Percentiles rank a stretch among this genome's conserved stretches.
Conservation (phyloP, 2,329 filamentous ascomycete genomes). For the Penicillium sp. region DNA sequence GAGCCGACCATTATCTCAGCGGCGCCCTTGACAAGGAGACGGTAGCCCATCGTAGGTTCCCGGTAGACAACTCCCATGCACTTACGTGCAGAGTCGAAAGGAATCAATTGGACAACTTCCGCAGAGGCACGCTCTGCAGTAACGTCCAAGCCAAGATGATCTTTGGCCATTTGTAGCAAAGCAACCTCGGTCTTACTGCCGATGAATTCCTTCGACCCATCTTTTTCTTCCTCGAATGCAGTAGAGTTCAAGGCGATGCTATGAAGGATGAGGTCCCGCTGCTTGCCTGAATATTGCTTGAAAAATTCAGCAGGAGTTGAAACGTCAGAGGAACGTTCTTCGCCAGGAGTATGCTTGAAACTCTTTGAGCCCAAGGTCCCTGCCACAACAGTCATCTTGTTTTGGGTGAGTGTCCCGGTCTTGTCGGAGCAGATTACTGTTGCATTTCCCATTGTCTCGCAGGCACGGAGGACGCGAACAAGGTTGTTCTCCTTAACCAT, state of each 20-base stretch:
- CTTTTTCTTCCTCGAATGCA: slow-evolving; percentile 65
- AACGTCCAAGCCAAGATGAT: slow-evolving; percentile 60
- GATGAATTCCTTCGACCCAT: slow-evolving; percentile 58
- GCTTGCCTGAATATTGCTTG: too few relatives aligned
- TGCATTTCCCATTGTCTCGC: slow-evolving; percentile 73
- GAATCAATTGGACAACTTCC: slow-evolving; percentile 57
- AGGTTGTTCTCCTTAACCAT: slow-evolving; percentile 72
- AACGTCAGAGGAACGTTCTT: too few relatives aligned
- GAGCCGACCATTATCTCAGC: slow-evolving; percentile 39
- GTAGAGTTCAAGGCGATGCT: slow-evolving; percentile 52
- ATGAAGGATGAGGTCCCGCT: slow-evolving; percentile 34
- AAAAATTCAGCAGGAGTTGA: too few relatives aligned
- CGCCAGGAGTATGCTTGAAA: slow-evolving; percentile 50
- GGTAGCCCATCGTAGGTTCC: slow-evolving; percentile 32
- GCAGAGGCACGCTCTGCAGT: slow-evolving; percentile 55
- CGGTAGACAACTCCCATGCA: slow-evolving; percentile 49
- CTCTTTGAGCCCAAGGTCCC: slow-evolving; percentile 57
- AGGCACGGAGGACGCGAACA: slow-evolving; percentile 66
- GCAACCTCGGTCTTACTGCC: slow-evolving; percentile 73
- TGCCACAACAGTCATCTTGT: slow-evolving; percentile 68
- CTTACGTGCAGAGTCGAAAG: slow-evolving; percentile 67
- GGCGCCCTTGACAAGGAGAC: slow-evolving; percentile 44
- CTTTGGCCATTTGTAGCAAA: slow-evolving; percentile 58
- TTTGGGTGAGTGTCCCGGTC: slow-evolving; percentile 67
- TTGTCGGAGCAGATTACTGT: slow-evolving; percentile 75